These are phyloP conservation scores for Lagerstroemia speciosa DNA, from an alignment of 345 rosid species.

Conservation along the genomic window DNA sequence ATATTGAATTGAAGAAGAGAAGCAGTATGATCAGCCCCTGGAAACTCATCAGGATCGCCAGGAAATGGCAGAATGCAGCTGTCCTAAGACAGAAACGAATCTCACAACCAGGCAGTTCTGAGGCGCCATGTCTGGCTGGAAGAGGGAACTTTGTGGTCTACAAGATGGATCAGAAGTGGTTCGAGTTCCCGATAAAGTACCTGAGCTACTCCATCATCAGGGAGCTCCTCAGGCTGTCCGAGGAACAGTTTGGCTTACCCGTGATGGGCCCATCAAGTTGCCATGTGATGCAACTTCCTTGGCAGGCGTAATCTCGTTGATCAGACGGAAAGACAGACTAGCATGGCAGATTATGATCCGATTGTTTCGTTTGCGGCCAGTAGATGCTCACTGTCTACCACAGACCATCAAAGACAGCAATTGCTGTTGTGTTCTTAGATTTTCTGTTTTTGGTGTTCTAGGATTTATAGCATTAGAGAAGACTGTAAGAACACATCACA, in stretches of 20 bases:
- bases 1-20: too few species aligned
- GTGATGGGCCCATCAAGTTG: conserved; percentile 24
- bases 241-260: conserved; percentile 12
- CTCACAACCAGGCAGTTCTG: conserved; percentile 2
- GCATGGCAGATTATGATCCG: not conserved
- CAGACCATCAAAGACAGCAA: not conserved
- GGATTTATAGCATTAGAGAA: not conserved
- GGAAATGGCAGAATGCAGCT: conserved; percentile 27
- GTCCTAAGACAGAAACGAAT: conserved; percentile 18
- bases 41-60: conserved; percentile 23
- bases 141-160: conserved; percentile 27
- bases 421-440: not conserved
- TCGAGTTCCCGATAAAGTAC: conserved; percentile 15
- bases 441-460: not conserved
- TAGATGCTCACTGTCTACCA: not conserved
- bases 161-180: conserved; percentile 10
- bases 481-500: not conserved
- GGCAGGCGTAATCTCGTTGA: conserved; percentile 16
- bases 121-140: conserved; percentile 2
- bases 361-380: not conserved
- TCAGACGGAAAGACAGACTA: not conserved
- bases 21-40: conserved; percentile 16
- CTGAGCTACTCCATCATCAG: conserved; percentile 6
- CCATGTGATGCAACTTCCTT: conserved; percentile 20
- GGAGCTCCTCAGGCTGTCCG: conserved; percentile 9